These are phyloP conservation scores for Westerdykella sp. DNA, from an alignment of 2,329 filamentous ascomycete species.

Conservation along the genomic window DNA sequence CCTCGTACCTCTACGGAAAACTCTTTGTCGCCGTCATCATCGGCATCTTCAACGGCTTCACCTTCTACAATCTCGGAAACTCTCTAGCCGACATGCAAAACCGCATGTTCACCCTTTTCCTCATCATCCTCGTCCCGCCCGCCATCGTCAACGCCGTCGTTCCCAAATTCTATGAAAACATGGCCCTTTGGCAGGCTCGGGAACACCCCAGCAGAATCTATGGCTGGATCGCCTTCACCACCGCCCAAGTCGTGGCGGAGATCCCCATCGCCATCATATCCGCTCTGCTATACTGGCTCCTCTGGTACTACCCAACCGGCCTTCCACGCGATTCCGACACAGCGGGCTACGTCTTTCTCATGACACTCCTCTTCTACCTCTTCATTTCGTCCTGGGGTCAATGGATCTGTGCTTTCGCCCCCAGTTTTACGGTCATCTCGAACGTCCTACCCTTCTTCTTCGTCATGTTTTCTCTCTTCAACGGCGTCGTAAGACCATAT, in stretches of 20 bases:
- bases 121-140: constrained; percentile 55
- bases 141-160: constrained; percentile 67
- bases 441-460: constrained; percentile 74
- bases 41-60: constrained; percentile 74
- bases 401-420: constrained; percentile 78
- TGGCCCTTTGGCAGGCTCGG: constrained; percentile 65
- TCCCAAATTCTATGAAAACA: constrained; percentile 71
- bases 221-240: constrained; percentile 69
- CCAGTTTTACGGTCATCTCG: constrained; percentile 69
- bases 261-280: constrained; percentile 63
- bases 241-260: constrained; percentile 65
- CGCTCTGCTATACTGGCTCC: constrained; percentile 60
- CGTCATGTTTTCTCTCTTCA: constrained; percentile 69
- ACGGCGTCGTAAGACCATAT: constrained; percentile 69
- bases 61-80: constrained; percentile 64
- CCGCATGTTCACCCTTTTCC: constrained; percentile 67
- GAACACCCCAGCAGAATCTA: constrained; percentile 72
- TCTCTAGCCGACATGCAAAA: constrained; percentile 65
- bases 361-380: constrained; percentile 71
- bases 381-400: constrained; percentile 73
- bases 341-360: constrained; percentile 70
- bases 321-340: constrained; percentile 59
- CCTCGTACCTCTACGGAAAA: constrained; percentile 70
- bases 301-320: constrained; percentile 74
- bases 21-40: constrained; percentile 65